Evolutionary conservation across 1,139 yeast species (phyloP).

Genomic region (Sugiyamaella xylanicola): DNA sequence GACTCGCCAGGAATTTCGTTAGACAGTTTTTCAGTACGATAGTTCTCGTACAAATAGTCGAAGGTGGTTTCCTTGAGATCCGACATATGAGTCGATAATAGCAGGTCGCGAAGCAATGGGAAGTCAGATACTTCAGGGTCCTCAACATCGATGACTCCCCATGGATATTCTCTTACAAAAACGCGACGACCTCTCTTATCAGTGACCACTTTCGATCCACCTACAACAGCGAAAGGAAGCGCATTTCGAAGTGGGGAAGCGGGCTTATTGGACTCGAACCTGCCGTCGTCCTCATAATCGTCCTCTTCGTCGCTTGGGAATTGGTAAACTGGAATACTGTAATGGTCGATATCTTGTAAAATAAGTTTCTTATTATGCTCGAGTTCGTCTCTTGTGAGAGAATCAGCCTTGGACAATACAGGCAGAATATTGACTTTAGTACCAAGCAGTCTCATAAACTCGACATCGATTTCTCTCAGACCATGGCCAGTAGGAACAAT

Average conservation of each 20-base stretch:
- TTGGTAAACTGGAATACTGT: slow-evolving; percentile 81
- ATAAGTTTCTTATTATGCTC: slow-evolving; percentile 65
- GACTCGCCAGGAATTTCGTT: slow-evolving; percentile 28
- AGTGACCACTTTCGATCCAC: slow-evolving; percentile 60
- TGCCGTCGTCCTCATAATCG: slow-evolving; percentile 36
- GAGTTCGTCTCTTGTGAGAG: slow-evolving; percentile 78
- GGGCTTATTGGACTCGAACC: slow-evolving; percentile 53
- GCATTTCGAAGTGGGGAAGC: slow-evolving; percentile 71
- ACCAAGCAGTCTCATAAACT: slow-evolving; percentile 75
- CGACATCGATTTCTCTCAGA: slow-evolving; percentile 70
- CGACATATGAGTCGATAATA: slow-evolving; percentile 83
- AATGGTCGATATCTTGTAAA: slow-evolving; percentile 75
- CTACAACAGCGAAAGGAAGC: slow-evolving; percentile 86
- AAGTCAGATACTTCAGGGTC: slow-evolving; percentile 84
- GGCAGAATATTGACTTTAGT: slow-evolving; percentile 87
- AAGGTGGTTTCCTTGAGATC: slow-evolving; percentile 95
- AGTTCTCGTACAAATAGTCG: slow-evolving; percentile 87
- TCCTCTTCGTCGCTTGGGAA: slow-evolving; percentile 58
- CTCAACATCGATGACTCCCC: slow-evolving; percentile 90
- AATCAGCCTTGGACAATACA: slow-evolving; percentile 82
- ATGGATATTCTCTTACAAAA: slow-evolving; percentile 79
- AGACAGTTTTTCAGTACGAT: slow-evolving; percentile 89
- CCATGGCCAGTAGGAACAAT: slow-evolving; percentile 81
- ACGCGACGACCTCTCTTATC: slow-evolving; percentile 47
- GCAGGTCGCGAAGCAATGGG: slow-evolving; percentile 70